A percentile compares a stretch with the other conserved stretches of the same genome.
Conservation (phyloP, 2,329 filamentous ascomycete genomes). For the Plenodomus biglobosus region DNA sequence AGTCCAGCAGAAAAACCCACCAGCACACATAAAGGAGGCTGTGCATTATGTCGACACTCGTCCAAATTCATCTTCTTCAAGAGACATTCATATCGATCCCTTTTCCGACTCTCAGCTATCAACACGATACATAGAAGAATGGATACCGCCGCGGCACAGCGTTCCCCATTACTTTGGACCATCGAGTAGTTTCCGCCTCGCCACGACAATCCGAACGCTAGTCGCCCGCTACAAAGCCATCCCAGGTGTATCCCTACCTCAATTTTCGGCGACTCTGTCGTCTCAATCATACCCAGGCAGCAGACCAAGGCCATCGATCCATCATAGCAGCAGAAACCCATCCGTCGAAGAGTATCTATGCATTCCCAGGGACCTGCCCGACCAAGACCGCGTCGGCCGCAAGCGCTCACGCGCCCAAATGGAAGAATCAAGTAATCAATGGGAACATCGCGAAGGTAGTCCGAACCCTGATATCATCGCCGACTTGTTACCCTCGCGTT, state of each 20-base stretch:
- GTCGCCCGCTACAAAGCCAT: conserved; percentile 25
- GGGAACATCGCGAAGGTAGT: conserved; percentile 5
- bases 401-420: conserved; percentile 23
- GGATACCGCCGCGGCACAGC: conserved; percentile 21
- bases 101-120: conserved; percentile 16
- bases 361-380: conserved; percentile 2
- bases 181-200: conserved; percentile 30
- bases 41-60: not conserved
- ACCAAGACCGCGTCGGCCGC: conserved; percentile 8
- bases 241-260: conserved; percentile 11
- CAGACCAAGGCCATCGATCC: conserved; percentile 7
- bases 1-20: not conserved
- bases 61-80: conserved; percentile 2
- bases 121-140: conserved; percentile 14
- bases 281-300: conserved; percentile 9
- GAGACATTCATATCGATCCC: conserved; percentile 15
- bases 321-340: conserved; percentile 15
- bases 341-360: conserved; percentile 25
- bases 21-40: not conserved
- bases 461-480: conserved; percentile 14
- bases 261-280: conserved; percentile 3
- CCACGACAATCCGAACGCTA: conserved; percentile 22
- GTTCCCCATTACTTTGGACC: conserved; percentile 34
- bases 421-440: conserved; percentile 15
- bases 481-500: conserved; percentile 38